Base-by-base conservation (phyloP, 208 protist species). In the Naegleria fowleri region DNA sequence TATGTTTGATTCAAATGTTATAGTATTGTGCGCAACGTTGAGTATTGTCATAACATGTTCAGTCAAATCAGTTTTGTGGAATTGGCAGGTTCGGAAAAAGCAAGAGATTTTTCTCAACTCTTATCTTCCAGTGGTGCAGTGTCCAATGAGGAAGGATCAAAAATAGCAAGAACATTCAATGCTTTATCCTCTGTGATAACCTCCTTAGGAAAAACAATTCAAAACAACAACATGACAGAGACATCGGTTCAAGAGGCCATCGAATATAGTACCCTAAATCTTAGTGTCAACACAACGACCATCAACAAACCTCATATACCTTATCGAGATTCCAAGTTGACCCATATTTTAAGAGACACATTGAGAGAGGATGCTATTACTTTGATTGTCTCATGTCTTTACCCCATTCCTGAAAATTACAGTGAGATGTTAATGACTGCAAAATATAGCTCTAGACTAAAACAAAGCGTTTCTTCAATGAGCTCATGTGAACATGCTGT, bases 151-250 rank as follows among this genome's bases (percentile, higher is more conserved):
- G 83, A 87, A 5, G 83, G 83, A 29, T 22, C 41, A 16, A 41
- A 51, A 41, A 87, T 87, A 51, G 83, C 83, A 16, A 87, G 25
- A 51, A 87, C 83, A 48, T 87, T 87, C 43, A 87, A 87, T 87
- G 83, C 83, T 87, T 19, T 87, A 87, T 33, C 83, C 29, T 22
- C 83, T 29, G 33, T 87, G 22, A 67, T 29, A 19, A 29, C 55
- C 11, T 15, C 19, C 11, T 29, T 67, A 29, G 55, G 55, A 29
- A 67, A 67, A 67, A 3, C 19, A 48, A 7, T 48, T 48, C 43
- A 48, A 7, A 48, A 9, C 43, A 48, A 48, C n/a, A n/a, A n/a
- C n/a, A n/a, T n/a, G n/a, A 48, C 43, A 48, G 7, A 1, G 5
- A 48, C 43, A 48, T 48, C 43, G 5, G 7, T 48, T 1, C 43